A percentile compares a stretch with the other conserved stretches of the same genome.
Conservation (phyloP, 306 rosid species). For the Castanea crenata region DNA sequence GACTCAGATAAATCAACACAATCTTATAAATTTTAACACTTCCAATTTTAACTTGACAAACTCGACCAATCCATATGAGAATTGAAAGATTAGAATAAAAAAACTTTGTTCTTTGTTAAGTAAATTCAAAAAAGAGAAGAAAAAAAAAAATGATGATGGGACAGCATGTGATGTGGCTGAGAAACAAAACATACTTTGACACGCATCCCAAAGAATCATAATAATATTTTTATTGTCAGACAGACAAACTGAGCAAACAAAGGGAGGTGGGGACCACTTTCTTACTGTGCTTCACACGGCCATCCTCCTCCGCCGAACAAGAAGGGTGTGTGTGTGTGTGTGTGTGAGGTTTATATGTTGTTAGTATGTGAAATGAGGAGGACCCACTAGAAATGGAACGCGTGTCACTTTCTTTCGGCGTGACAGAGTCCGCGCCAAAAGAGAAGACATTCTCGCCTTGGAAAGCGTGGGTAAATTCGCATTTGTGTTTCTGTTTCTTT, state of each 20-base stretch:
- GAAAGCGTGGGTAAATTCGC: conserved; percentile 2
- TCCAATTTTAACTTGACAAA: too few relatives aligned
- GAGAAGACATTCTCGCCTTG: conserved; percentile 19
- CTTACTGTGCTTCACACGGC: not conserved
- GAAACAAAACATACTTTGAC: too few relatives aligned
- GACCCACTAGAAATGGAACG: conserved; percentile 41
- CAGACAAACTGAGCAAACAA: too few relatives aligned
- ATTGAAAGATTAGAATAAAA: too few relatives aligned
- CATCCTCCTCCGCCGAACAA: not conserved
- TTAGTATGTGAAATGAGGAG: conserved; percentile 20
- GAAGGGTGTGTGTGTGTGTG: not conserved
- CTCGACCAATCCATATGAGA: too few relatives aligned
- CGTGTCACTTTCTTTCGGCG: conserved; percentile 58
- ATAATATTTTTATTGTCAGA: not conserved
- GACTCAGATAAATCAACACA: too few relatives aligned
- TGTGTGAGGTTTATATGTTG: too few relatives aligned
- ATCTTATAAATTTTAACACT: too few relatives aligned
- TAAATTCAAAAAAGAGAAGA: too few relatives aligned
- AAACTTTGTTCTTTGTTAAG: too few relatives aligned
- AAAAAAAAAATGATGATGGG: too few relatives aligned
- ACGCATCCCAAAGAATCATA: not conserved
- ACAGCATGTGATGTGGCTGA: not conserved
- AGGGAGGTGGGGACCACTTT: not conserved
- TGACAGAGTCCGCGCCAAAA: conserved; percentile 8
- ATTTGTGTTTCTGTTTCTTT: not conserved